Base-by-base conservation (phyloP, 257 asterid species). In the Agastache rugosa region DNA sequence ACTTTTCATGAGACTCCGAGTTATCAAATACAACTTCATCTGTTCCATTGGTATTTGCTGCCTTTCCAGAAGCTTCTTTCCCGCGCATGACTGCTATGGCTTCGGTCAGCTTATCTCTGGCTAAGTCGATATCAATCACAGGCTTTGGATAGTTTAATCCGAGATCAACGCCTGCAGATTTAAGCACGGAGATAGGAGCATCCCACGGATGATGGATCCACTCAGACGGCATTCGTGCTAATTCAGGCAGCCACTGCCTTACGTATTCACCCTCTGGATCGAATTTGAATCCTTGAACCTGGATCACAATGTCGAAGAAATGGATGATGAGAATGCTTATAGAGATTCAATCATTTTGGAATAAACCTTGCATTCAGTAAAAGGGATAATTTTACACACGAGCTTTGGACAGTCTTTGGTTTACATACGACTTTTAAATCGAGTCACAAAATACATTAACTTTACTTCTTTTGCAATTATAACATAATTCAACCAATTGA, bases 191-290 rank as follows among this genome's bases (percentile, higher is more conserved):
- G 0, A 37, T 75, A 78, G 99, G 97, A 71, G 97, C 97, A 63
- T 92, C 90, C 95, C 93, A 94, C 35, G 97, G 99, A 67, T 94
- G 97, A 77, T 94, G 97, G 77, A 94, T 91, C 98, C 97, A 94
- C 73, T 90, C 97, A 0, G 90, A 47, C 8, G 98, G 97, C 91
- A 94, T 74, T 56, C 93, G 84, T 4, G 97, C 93, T n/a, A 94
- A 75, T 79, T 91, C 98, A 0, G 97, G 98, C 47, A 94, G 71
- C 98, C 98, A 94, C 42, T 81, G 97, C 67, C 98, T 82, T 66
- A 81, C 85, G 16, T 94, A 94, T 72, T 91, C 97, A 4, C 97
- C 98, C 41, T 91, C 95, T 0, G 91, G 85, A 69, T 94, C 98
- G 11, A 73, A 94, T 68, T 89, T 86, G 82, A 94, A 94, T 44